Evolutionary conservation across 1,139 yeast species (phyloP), one percentile per base, ranked within the genome.

Genomic region (Sugiyamaella xylanicola): DNA sequence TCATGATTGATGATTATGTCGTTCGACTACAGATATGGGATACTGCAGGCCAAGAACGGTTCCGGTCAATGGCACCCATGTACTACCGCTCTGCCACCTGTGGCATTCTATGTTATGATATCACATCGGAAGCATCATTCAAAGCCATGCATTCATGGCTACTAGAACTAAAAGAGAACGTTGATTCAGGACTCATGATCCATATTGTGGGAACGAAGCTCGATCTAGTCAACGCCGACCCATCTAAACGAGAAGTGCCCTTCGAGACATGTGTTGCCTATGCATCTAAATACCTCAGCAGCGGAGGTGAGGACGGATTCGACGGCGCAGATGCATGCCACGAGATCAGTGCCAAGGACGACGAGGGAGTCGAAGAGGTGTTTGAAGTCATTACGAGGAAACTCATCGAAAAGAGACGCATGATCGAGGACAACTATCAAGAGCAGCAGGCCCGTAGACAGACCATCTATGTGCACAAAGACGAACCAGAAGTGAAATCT

Each of bases 71-170:
- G 75, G 96, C 97, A 1, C 97, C 97, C 16, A 86, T 91, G 92
- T 91, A 91, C 72, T 91, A 91, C 74, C 82, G 97, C 68, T 89
- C 91, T 64, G 97, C 97, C 13, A 95, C 89, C 66, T 96, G 96
- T 48, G 97, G 97, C 1, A 77, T 91, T 61, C 92, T 91, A 22
- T 96, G 92, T 36, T 91, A 90, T 67, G 97, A 91, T 70, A 83
- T 91, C 61, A 91, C 97, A 22, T 89, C 91, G 63, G 93, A 95
- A n/a, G 95, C 95, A 15, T 86, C 95, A 15, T 90, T 91, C 68
- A 86, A 87, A 70, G 96, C 96, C 16, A 85, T 96, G 73, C 96
- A 90, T 71, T 69, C 74, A 21, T 91, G 97, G 97, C 92, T 90
- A 54, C 85, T 86, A 66, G 97, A 90, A 68, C 77, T 90, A 61